phyloP scores from a whole-genome alignment of 2,329 filamentous ascomycete genomes.

The Trichothecium sympodiale region DNA sequence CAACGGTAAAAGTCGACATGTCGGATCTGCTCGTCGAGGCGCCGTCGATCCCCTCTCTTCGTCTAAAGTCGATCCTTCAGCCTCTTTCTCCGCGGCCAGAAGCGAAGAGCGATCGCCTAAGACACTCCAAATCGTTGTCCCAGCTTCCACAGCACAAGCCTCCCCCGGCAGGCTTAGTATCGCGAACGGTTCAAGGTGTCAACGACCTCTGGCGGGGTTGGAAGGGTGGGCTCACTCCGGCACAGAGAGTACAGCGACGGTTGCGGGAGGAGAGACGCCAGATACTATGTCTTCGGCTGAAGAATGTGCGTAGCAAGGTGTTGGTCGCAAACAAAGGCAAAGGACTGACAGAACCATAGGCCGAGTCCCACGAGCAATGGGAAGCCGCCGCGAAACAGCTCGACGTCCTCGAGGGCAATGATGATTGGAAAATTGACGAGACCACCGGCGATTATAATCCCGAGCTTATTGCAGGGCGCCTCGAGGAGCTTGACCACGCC shows the following conservation, averaged over 20 bases:
- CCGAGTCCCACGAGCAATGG: conserved; percentile 63
- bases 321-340: not conserved
- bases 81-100: not conserved
- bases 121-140: conserved; percentile 1
- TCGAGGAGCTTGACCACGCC: conserved; percentile 65
- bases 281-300: conserved; percentile 52
- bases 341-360: conserved; percentile 28
- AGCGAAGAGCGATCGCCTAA: too few relatives aligned
- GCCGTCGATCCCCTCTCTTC: conserved; percentile 2
- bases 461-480: conserved; percentile 54
- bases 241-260: conserved; percentile 35
- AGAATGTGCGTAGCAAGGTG: conserved; percentile 23
- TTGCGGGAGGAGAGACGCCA: conserved; percentile 48
- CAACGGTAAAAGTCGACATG: conserved; percentile 2
- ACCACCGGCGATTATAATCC: conserved; percentile 53
- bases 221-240: conserved; percentile 39
- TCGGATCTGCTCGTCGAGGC: conserved; percentile 6
- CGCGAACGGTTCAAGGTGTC: conserved; percentile 25
- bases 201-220: conserved; percentile 32
- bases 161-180: conserved; percentile 6
- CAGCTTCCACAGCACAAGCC: not conserved
- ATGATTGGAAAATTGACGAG: conserved; percentile 58
- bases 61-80: not conserved
- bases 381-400: conserved; percentile 63
- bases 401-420: conserved; percentile 68